Evolutionary conservation across 2,329 filamentous ascomycete genomes (phyloP).

Genomic region (Aureobasidium sp.): DNA sequence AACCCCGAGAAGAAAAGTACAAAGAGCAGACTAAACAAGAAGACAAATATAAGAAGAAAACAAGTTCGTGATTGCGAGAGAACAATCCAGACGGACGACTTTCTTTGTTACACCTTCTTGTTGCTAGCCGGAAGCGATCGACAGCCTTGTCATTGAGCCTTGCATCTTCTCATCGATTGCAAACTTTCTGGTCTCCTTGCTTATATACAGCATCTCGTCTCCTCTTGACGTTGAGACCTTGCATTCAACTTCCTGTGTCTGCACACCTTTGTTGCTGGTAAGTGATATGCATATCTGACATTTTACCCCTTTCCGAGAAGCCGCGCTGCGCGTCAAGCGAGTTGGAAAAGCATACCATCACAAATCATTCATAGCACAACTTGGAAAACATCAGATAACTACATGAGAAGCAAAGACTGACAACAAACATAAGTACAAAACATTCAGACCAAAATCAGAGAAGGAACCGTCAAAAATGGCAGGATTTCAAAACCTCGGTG

Average conservation of each 20-base stretch:
- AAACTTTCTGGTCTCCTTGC: neutral
- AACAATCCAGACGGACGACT: neutral
- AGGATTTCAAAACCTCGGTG: slow-evolving; percentile 27
- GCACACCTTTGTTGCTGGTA: neutral
- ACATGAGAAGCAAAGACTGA: neutral
- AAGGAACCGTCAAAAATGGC: slow-evolving; percentile 1
- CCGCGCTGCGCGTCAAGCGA: neutral
- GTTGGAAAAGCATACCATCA: too few species aligned
- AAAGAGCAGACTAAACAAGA: neutral
- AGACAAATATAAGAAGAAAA: neutral
- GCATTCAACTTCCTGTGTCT: neutral
- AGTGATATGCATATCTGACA: neutral
- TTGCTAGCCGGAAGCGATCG: slow-evolving; percentile 8
- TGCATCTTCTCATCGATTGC: neutral
- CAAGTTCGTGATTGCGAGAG: neutral
- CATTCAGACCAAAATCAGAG: neutral
- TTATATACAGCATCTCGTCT: neutral
- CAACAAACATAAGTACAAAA: neutral
- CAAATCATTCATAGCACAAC: neutral
- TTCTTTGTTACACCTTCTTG: slow-evolving; percentile 15
- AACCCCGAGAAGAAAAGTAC: neutral
- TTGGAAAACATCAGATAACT: too few species aligned
- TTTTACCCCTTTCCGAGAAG: neutral
- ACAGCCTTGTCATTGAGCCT: slow-evolving; percentile 1
- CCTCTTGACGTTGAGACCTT: neutral